These are phyloP conservation scores for Fusarium foetens DNA, from an alignment of 2,329 filamentous ascomycete species.

Conservation along the genomic window DNA sequence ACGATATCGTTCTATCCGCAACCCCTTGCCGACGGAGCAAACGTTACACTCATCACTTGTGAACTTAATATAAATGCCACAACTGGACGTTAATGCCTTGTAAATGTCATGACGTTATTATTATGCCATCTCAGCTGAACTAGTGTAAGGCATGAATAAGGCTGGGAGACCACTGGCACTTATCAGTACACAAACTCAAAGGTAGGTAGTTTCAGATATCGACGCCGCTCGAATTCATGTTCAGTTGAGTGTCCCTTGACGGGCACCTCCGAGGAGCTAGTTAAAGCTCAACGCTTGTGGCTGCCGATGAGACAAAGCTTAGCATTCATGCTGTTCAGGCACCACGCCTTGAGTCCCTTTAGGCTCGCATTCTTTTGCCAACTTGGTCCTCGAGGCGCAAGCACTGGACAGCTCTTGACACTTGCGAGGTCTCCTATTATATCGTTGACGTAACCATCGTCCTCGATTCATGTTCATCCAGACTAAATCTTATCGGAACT, in stretches of 20 bases:
- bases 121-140: not conserved
- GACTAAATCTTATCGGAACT: slow-evolving; percentile 10
- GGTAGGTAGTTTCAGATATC: not conserved
- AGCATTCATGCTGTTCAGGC: not conserved
- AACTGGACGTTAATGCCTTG: not conserved
- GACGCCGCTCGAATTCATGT: not conserved
- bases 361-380: not conserved
- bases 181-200: not conserved
- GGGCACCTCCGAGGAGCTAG: not conserved
- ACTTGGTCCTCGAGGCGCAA: not conserved
- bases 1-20: not conserved
- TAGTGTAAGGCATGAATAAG: not conserved
- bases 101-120: not conserved
- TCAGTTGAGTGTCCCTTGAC: not conserved
- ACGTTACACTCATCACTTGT: not conserved
- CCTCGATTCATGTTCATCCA: slow-evolving; percentile 4
- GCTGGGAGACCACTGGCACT: not conserved
- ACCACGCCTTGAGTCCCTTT: fast-evolving
- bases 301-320: not conserved
- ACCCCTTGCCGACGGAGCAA: not conserved
- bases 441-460: not conserved
- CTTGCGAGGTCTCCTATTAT: too few relatives aligned
- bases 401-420: not conserved
- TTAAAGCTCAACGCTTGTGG: not conserved
- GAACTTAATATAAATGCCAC: not conserved